These are phyloP conservation scores for Synura sp. DNA, from an alignment of 352 stramenopile species.

Conservation along the genomic window DNA sequence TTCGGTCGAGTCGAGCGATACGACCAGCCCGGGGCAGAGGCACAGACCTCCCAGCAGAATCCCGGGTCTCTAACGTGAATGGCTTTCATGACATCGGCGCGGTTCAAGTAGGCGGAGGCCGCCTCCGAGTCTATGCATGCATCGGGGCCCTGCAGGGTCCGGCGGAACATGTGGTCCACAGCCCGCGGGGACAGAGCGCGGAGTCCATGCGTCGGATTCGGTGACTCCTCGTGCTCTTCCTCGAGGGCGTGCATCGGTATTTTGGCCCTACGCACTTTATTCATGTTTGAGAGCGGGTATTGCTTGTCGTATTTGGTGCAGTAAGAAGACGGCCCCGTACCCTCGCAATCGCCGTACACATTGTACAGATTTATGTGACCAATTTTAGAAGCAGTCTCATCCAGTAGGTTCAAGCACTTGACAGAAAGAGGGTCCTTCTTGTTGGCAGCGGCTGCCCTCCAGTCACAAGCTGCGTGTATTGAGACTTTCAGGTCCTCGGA, in stretches of 20 bases:
- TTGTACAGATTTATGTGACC: slow-evolving; percentile 50
- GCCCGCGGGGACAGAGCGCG: too few relatives aligned
- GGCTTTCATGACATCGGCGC: slow-evolving; percentile 46
- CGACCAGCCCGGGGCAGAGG: slow-evolving; percentile 43
- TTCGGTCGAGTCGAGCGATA: slow-evolving; percentile 53
- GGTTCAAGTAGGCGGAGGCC: slow-evolving; percentile 49
- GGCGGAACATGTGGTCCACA: too few relatives aligned
- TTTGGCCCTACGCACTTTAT: too few relatives aligned
- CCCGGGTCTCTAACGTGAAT: slow-evolving; percentile 51
- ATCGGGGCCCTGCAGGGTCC: slow-evolving; percentile 31
- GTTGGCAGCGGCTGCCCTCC: neutral
- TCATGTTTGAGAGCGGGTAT: too few relatives aligned
- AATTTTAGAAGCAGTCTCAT: slow-evolving; percentile 42
- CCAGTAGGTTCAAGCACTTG: slow-evolving; percentile 40
- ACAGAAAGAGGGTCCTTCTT: slow-evolving; percentile 6
- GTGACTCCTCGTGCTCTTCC: too few relatives aligned
- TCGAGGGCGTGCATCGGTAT: too few relatives aligned
- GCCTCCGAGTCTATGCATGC: slow-evolving; percentile 51
- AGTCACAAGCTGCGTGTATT: slow-evolving; percentile 32
- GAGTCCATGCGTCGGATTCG: too few relatives aligned
- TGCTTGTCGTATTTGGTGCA: neutral
- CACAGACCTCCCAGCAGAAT: slow-evolving; percentile 51
- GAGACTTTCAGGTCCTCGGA: slow-evolving; percentile 17
- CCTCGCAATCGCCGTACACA: slow-evolving; percentile 46
- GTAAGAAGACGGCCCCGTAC: slow-evolving; percentile 1